A percentile compares a stretch with the other conserved stretches of the same genome.
phyloP scores from a whole-genome alignment of 1,284 basidiomycete genomes.

The Ustilago xerochloae region DNA sequence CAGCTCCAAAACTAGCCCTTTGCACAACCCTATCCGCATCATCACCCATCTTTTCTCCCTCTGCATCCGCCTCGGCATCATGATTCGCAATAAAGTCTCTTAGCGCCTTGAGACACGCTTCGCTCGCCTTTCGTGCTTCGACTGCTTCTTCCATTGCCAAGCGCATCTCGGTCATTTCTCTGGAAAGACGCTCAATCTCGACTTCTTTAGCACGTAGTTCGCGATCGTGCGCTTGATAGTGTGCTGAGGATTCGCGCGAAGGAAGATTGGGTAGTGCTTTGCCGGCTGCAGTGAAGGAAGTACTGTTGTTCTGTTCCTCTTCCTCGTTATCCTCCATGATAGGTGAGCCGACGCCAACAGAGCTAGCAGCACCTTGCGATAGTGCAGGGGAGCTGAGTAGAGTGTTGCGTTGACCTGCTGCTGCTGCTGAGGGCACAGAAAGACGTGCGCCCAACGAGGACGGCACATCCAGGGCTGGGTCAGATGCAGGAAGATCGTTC shows the following conservation, averaged over 20 bases:
- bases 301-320: conserved; percentile 10
- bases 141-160: conserved; percentile 56
- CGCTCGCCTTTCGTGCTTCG: conserved; percentile 63
- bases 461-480: conserved; percentile 7
- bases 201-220: conserved; percentile 55
- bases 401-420: conserved; percentile 12
- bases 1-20: conserved; percentile 38
- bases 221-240: conserved; percentile 23
- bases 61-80: conserved; percentile 42
- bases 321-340: conserved; percentile 52
- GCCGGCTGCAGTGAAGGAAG: not conserved
- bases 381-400: conserved; percentile 37
- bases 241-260: conserved; percentile 19
- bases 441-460: conserved; percentile 25
- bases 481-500: conserved; percentile 14
- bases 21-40: conserved; percentile 40
- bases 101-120: conserved; percentile 57
- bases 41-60: conserved; percentile 29
- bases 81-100: conserved; percentile 54
- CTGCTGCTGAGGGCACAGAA: conserved; percentile 16
- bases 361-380: conserved; percentile 44
- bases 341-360: conserved; percentile 38
- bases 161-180: conserved; percentile 50
- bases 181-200: conserved; percentile 51
- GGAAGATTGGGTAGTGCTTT: conserved; percentile 24